Evolutionary conservation across 495 filamentous ascomycete species (phyloP).

Genomic region (Astrothelium macrocarpum): DNA sequence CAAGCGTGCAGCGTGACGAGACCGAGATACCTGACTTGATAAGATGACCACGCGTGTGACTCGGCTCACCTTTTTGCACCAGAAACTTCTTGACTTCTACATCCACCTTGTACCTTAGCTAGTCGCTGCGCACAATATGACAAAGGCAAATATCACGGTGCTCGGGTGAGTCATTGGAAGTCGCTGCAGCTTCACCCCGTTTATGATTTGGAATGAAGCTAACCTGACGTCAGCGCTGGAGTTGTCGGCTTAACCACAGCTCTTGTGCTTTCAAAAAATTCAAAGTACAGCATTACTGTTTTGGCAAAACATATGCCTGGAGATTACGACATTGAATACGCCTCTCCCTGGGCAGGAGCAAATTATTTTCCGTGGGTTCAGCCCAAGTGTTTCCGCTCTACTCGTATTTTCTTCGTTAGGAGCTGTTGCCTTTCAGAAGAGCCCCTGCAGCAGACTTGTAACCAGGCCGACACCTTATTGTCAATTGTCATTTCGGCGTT

Average conservation of each 20-base stretch:
- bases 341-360: slow-evolving; percentile 90
- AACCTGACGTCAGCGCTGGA: slow-evolving; percentile 56
- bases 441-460: neutral
- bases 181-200: neutral
- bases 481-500: neutral
- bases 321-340: slow-evolving; percentile 95
- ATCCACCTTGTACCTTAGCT: neutral
- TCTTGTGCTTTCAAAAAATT: slow-evolving; percentile 63
- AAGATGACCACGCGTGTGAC: neutral
- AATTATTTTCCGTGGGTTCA: slow-evolving; percentile 74
- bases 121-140: slow-evolving; percentile 11
- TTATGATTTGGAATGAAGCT: neutral
- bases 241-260: slow-evolving; percentile 91
- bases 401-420: neutral
- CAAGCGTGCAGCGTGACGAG: neutral
- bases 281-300: slow-evolving; percentile 63
- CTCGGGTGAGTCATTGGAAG: neutral
- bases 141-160: slow-evolving; percentile 5
- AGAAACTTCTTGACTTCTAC: neutral
- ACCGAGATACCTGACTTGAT: neutral
- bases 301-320: slow-evolving; percentile 96
- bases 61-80: too few relatives aligned
- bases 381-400: neutral
- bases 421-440: neutral
- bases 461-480: neutral